A percentile compares a stretch with the other conserved stretches of the same genome.
These are phyloP conservation scores for Boechera stricta DNA, from an alignment of 345 rosid genomes.

Conservation along the genomic window DNA sequence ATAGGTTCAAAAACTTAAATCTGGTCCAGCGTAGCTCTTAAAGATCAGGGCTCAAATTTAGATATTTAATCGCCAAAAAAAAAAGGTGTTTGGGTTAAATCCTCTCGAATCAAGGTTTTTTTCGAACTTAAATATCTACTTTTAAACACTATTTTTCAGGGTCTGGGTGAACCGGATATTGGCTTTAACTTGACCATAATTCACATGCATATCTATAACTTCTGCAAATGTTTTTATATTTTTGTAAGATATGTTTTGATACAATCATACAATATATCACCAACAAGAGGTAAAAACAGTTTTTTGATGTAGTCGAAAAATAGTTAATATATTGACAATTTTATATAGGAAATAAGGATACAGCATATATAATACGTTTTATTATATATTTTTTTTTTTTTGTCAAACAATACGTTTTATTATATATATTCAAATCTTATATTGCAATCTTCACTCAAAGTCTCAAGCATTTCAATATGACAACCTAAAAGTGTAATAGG, in stretches of 20 bases:
- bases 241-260: background rate
- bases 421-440: background rate
- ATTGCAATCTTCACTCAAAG: constrained; percentile 7
- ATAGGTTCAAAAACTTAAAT: background rate
- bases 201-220: background rate
- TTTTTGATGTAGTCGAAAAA: background rate
- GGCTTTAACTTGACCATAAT: background rate
- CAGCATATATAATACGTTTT: background rate
- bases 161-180: background rate
- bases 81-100: background rate
- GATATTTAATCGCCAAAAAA: background rate
- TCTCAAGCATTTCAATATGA: constrained; percentile 24
- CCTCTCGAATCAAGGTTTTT: background rate
- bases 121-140: background rate
- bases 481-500: constrained; percentile 33
- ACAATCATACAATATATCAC: background rate
- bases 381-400: no score
- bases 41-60: background rate
- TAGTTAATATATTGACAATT: background rate
- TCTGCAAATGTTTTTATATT: background rate
- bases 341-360: background rate
- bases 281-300: background rate
- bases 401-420: background rate
- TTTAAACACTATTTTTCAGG: background rate
- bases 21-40: background rate